These are phyloP conservation scores for Sporopachydermia lactativora DNA, from an alignment of 805 yeast species.

Conservation along the genomic window DNA sequence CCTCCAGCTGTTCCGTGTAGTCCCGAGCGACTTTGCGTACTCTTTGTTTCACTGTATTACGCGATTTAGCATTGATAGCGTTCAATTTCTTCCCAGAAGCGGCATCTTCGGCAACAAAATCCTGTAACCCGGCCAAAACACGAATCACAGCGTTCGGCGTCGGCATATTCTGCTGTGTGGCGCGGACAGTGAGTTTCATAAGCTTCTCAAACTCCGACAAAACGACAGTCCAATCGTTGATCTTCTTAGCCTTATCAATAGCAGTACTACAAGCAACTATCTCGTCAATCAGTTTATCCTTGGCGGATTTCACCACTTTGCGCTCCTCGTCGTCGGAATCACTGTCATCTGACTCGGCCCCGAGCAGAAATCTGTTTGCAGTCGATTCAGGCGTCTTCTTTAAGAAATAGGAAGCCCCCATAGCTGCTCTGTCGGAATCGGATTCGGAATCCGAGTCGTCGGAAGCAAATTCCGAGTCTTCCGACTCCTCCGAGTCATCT, in stretches of 20 bases:
- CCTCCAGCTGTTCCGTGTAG: constrained; percentile 40
- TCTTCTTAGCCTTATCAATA: constrained; percentile 53
- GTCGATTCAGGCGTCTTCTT: constrained; percentile 26
- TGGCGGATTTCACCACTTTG: constrained; percentile 84
- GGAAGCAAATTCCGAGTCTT: constrained; percentile 20
- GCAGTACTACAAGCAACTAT: constrained; percentile 51
- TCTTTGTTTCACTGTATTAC: constrained; percentile 79
- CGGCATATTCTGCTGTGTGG: constrained; percentile 61
- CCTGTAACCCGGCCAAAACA: constrained; percentile 60
- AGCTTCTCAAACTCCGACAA: constrained; percentile 65
- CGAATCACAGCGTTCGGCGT: constrained; percentile 62
- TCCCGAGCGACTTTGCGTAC: constrained; percentile 70
- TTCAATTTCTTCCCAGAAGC: constrained; percentile 56
- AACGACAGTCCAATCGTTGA: constrained; percentile 68
- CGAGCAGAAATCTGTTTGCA: constrained; percentile 26
- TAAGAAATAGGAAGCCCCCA: constrained; percentile 37
- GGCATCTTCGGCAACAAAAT: constrained; percentile 38
- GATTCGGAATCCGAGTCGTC: constrained; percentile 32
- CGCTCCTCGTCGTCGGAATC: constrained; percentile 56
- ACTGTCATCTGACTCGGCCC: constrained; percentile 25
- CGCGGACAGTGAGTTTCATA: constrained; percentile 48
- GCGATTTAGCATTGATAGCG: constrained; percentile 72
- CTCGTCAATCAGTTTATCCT: constrained; percentile 85
- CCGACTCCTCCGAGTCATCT: constrained; percentile 21
- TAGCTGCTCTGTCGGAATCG: constrained; percentile 32